These are phyloP conservation scores for Xylariales sp. DNA, from an alignment of 2,329 filamentous ascomycete genomes.

Conservation along the genomic window DNA sequence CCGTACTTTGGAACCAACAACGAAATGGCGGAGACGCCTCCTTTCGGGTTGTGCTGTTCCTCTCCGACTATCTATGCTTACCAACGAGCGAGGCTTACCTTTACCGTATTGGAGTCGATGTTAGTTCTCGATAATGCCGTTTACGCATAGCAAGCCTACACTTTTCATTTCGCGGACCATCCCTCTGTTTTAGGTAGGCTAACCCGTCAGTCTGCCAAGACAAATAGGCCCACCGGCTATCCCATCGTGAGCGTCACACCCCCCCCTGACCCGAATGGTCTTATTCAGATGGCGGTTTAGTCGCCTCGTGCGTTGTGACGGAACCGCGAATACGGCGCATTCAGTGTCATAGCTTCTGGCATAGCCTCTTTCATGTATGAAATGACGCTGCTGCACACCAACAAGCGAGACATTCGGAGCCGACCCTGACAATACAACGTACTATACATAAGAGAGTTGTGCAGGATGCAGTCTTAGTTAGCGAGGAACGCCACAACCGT, in stretches of 20 bases:
- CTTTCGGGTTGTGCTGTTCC: background rate
- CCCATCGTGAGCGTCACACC: background rate
- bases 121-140: slow-evolving; percentile 5
- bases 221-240: slow-evolving; percentile 15
- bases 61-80: background rate
- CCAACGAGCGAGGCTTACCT: slow-evolving; percentile 7
- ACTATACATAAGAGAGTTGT: background rate
- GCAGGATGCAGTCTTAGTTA: slow-evolving; percentile 14
- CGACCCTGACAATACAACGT: background rate
- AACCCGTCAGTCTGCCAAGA: slow-evolving; percentile 17
- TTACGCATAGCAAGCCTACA: background rate
- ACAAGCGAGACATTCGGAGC: background rate
- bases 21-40: background rate
- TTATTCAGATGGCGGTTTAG: slow-evolving; percentile 14
- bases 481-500: slow-evolving; percentile 20
- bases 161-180: background rate
- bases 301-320: slow-evolving; percentile 2
- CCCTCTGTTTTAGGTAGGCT: background rate
- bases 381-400: background rate
- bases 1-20: slow-evolving; percentile 22
- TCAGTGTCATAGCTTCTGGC: slow-evolving; percentile 16
- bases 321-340: slow-evolving; percentile 28
- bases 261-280: background rate
- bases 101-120: background rate
- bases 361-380: slow-evolving; percentile 11